These are phyloP conservation scores for Pestalotiopsis sp. DNA, from an alignment of 2,329 filamentous ascomycete species.

Conservation along the genomic window DNA sequence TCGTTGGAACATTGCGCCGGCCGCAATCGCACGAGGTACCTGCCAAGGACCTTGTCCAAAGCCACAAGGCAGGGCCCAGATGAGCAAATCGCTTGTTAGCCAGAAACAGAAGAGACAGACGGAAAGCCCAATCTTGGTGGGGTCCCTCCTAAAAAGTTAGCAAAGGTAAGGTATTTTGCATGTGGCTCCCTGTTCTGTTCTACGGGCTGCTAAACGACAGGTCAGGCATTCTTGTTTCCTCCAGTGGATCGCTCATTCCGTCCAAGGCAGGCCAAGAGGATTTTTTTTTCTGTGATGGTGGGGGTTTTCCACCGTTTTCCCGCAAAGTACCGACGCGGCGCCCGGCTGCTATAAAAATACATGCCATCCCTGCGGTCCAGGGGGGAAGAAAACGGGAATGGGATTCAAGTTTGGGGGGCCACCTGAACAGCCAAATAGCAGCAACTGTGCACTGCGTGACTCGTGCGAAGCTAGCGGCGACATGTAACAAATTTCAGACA, in stretches of 20 bases:
- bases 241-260: not conserved
- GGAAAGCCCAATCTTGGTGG: constrained; percentile 9
- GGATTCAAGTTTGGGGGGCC: not conserved
- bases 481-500: constrained; percentile 3
- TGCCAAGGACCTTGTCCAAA: not conserved
- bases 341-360: not conserved
- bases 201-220: not conserved
- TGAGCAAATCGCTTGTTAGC: not conserved
- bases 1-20: not conserved
- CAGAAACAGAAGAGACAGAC: not conserved
- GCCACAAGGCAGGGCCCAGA: not conserved
- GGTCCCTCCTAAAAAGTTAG: not conserved
- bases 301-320: not conserved
- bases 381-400: not conserved
- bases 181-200: not conserved
- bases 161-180: not conserved
- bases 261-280: not conserved
- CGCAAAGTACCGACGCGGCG: not conserved
- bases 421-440: not conserved
- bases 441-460: constrained; percentile 1
- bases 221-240: not conserved
- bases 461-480: constrained; percentile 1
- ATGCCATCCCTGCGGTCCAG: not conserved
- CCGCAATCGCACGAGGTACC: constrained; percentile 2
- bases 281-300: not conserved